These are phyloP conservation scores for Yamadazyma atmosphaerica DNA, from an alignment of 1,139 yeast genomes.

Conservation along the genomic window DNA sequence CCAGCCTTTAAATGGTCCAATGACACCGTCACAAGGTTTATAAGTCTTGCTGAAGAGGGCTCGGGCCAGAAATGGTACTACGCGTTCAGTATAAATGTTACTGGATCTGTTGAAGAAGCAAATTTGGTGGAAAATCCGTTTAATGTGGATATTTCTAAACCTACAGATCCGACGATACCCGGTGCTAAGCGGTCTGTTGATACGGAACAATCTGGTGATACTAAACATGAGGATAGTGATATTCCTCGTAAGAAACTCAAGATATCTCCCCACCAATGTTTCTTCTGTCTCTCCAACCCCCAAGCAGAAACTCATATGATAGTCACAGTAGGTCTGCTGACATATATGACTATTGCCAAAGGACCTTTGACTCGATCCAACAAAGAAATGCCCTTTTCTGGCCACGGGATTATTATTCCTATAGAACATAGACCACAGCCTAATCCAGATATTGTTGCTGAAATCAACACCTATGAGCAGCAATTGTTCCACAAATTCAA, in stretches of 20 bases:
- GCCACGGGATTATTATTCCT: conserved; percentile 85
- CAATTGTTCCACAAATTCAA: conserved; percentile 49
- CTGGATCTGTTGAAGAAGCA: too few relatives aligned
- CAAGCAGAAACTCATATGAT: conserved; percentile 79
- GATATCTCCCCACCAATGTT: conserved; percentile 60
- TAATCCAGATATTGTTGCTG: conserved; percentile 22
- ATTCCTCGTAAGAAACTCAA: conserved; percentile 19
- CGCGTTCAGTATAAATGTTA: conserved; percentile 62
- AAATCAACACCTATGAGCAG: conserved; percentile 38
- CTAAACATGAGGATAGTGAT: conserved; percentile 10
- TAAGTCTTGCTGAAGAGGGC: conserved; percentile 63
- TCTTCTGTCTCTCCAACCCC: conserved; percentile 83
- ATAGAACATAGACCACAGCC: conserved; percentile 66
- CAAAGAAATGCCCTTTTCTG: conserved; percentile 55
- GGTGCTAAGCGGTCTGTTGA: too few relatives aligned
- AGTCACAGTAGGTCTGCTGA: conserved; percentile 64
- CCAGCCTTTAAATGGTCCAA: conserved; percentile 58
- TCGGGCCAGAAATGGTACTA: conserved; percentile 66
- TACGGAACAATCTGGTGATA: not conserved
- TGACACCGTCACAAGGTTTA: conserved; percentile 51
- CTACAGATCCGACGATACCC: too few relatives aligned
- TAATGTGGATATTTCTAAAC: too few relatives aligned
- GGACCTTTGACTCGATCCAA: conserved; percentile 73
- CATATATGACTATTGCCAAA: conserved; percentile 78
- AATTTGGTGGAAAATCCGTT: too few relatives aligned